Conservation (phyloP, 2,329 filamentous ascomycete genomes). For the Pestalotiopsis sp. region DNA sequence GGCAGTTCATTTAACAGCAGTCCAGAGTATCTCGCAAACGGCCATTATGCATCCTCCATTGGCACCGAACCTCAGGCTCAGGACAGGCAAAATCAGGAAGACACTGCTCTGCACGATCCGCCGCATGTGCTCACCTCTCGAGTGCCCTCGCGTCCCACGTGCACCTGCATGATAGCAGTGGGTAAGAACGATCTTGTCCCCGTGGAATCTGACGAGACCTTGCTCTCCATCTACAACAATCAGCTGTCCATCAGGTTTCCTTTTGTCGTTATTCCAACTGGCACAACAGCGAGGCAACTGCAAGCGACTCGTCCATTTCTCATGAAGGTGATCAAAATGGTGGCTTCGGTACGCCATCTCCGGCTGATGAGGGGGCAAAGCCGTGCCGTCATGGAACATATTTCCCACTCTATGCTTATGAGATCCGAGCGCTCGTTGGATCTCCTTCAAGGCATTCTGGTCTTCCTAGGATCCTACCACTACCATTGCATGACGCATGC, state of each 20-base stretch:
- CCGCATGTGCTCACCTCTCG: not conserved
- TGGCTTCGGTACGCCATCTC: not conserved
- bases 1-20: not conserved
- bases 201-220: not conserved
- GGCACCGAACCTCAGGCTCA: too few species aligned
- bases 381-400: not conserved
- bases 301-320: not conserved
- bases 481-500: conserved; percentile 7
- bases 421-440: conserved; percentile 54
- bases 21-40: too few species aligned
- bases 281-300: not conserved
- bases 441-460: conserved; percentile 56
- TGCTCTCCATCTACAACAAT: conserved; percentile 2
- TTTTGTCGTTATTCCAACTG: not conserved
- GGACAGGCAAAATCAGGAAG: not conserved
- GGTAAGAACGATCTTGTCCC: not conserved
- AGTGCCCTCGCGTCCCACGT: not conserved
- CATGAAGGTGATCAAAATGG: conserved; percentile 4
- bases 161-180: not conserved
- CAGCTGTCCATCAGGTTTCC: conserved; percentile 2
- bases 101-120: not conserved
- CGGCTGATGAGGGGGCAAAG: conserved; percentile 5
- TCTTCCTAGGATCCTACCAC: conserved; percentile 26
- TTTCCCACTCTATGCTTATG: conserved; percentile 3
- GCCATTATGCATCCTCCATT: too few species aligned